phyloP scores from a whole-genome alignment of 306 rosid species.

The Hippophae rhamnoides region DNA sequence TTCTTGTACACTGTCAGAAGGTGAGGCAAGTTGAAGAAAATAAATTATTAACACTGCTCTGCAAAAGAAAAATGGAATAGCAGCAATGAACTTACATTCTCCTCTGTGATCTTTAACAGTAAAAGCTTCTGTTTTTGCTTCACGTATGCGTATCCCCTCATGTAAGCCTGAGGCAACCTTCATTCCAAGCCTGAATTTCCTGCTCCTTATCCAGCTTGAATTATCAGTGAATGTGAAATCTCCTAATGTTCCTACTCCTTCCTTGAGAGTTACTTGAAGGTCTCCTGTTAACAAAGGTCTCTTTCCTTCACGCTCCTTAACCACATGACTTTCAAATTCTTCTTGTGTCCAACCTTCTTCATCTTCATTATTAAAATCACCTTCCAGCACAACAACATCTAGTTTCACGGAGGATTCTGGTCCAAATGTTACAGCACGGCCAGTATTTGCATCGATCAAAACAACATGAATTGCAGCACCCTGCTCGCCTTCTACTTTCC shows the following conservation, averaged over 20 bases:
- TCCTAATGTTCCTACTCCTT: slow-evolving; percentile 94
- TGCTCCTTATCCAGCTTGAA: slow-evolving; percentile 99
- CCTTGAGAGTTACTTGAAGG: slow-evolving; percentile 82
- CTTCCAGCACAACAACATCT: slow-evolving; percentile 94
- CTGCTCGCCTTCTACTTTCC: slow-evolving; percentile 99
- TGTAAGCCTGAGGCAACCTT: slow-evolving; percentile 66
- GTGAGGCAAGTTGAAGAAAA: slow-evolving; percentile 11
- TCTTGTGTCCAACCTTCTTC: slow-evolving; percentile 91
- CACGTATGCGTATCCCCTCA: slow-evolving; percentile 75
- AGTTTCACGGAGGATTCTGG: slow-evolving; percentile 70
- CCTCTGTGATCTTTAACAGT: slow-evolving; percentile 99
- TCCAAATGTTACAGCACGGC: slow-evolving; percentile 54
- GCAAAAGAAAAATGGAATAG: slow-evolving; percentile 9
- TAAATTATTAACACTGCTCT: not conserved
- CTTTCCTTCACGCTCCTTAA: slow-evolving; percentile 96
- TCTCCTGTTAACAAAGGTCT: slow-evolving; percentile 95
- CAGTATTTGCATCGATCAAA: slow-evolving; percentile 55
- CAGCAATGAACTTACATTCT: slow-evolving; percentile 58
- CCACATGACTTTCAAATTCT: slow-evolving; percentile 88
- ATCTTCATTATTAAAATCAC: slow-evolving; percentile 91
- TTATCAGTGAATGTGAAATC: slow-evolving; percentile 90
- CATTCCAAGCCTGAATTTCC: slow-evolving; percentile 95
- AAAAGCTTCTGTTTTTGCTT: slow-evolving; percentile 99
- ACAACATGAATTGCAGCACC: slow-evolving; percentile 94
- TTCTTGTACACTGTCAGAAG: slow-evolving; percentile 4